phyloP scores from a whole-genome alignment of 2,329 filamentous ascomycete genomes.

The Dactylonectria macrodidyma region DNA sequence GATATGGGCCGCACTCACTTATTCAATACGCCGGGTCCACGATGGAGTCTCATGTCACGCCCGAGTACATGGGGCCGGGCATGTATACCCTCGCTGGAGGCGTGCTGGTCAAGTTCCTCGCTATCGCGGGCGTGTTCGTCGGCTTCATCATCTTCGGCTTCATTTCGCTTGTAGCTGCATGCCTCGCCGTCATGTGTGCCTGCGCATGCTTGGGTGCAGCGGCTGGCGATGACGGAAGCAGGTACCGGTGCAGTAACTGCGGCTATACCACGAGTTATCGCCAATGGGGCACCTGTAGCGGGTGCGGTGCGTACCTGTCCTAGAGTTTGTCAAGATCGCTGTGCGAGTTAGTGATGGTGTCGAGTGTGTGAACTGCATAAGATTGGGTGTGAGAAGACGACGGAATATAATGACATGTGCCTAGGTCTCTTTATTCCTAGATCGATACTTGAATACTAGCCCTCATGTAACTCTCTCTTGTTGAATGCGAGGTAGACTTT shows the following conservation, averaged over 20 bases:
- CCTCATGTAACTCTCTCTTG: slow-evolving; percentile 13
- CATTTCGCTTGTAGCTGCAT: slow-evolving; percentile 29
- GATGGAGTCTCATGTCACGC: slow-evolving; percentile 9
- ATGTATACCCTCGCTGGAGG: slow-evolving; percentile 36
- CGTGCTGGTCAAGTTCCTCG: slow-evolving; percentile 36
- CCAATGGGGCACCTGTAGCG: slow-evolving; percentile 10
- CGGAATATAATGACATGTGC: background rate
- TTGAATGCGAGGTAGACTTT: slow-evolving; percentile 1
- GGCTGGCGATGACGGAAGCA: background rate
- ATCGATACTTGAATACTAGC: slow-evolving; percentile 15
- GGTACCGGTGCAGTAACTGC: slow-evolving; percentile 21
- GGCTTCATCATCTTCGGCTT: slow-evolving; percentile 32
- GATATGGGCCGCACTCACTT: slow-evolving; percentile 28
- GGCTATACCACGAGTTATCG: slow-evolving; percentile 13
- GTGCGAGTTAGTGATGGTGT: background rate
- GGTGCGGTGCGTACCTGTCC: background rate
- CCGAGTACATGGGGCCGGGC: slow-evolving; percentile 26
- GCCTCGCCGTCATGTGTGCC: slow-evolving; percentile 29
- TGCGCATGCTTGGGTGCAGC: slow-evolving; percentile 34
- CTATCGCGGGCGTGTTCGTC: slow-evolving; percentile 34
- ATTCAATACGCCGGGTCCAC: slow-evolving; percentile 11
- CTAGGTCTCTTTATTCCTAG: slow-evolving; percentile 2
- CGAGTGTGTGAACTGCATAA: background rate
- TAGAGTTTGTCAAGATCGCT: background rate
- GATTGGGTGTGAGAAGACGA: background rate